Conservation (phyloP, 2,329 filamentous ascomycete species). For the Aspergillus tanneri region DNA sequence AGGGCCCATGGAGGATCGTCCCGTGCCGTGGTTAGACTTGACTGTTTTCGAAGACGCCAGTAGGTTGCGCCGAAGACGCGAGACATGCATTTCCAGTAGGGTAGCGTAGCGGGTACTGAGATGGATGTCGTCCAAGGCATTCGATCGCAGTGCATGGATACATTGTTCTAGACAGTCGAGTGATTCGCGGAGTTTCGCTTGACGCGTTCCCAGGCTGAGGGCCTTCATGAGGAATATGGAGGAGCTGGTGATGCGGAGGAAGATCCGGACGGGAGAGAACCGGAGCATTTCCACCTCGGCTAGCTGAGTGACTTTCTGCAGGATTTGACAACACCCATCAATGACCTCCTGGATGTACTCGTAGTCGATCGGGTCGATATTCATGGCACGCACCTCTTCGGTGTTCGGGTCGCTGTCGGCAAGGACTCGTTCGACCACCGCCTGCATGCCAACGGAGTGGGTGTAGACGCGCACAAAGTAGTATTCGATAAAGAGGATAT, state of each 20-base stretch:
- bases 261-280: constrained; percentile 55
- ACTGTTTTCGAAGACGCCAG: constrained; percentile 33
- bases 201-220: constrained; percentile 50
- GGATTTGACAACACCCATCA: constrained; percentile 53
- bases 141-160: constrained; percentile 50
- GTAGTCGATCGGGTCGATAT: constrained; percentile 52
- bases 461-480: constrained; percentile 48
- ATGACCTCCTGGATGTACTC: constrained; percentile 58
- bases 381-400: constrained; percentile 42
- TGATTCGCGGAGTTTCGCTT: constrained; percentile 50
- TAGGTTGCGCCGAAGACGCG: constrained; percentile 42
- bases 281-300: constrained; percentile 48
- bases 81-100: constrained; percentile 48
- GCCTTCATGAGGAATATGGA: constrained; percentile 57
- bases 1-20: constrained; percentile 31
- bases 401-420: constrained; percentile 33
- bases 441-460: constrained; percentile 54
- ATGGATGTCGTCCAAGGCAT: constrained; percentile 54
- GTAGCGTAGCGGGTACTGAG: constrained; percentile 53
- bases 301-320: constrained; percentile 51
- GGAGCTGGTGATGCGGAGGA: constrained; percentile 54
- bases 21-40: constrained; percentile 28
- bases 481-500: constrained; percentile 56
- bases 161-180: constrained; percentile 50
- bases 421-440: constrained; percentile 55